Conservation (phyloP, 352 stramenopile genomes). For the Pythium aquatile region DNA sequence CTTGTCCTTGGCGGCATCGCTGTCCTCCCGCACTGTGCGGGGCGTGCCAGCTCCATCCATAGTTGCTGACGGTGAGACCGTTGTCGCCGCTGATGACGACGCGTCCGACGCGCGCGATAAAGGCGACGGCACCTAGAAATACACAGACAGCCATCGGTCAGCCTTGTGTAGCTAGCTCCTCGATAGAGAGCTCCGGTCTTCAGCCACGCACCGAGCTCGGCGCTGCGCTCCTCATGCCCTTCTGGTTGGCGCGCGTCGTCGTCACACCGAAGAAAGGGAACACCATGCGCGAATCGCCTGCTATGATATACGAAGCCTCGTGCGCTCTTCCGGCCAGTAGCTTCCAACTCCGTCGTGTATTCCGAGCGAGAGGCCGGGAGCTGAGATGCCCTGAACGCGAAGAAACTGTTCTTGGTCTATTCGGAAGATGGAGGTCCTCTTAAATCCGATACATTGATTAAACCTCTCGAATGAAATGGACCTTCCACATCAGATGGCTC, state of each 20-base stretch:
- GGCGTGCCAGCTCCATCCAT: background rate
- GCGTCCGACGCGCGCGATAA: slow-evolving; percentile 7
- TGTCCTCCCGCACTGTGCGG: background rate
- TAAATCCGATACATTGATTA: background rate
- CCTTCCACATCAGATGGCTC: background rate
- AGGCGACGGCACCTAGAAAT: slow-evolving; percentile 12
- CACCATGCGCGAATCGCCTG: slow-evolving; percentile 11
- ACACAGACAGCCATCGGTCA: background rate
- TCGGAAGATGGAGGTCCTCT: background rate
- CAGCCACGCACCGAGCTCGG: slow-evolving; percentile 9
- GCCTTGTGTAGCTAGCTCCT: background rate
- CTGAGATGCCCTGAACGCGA: slow-evolving; percentile 1
- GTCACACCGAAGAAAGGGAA: slow-evolving; percentile 27
- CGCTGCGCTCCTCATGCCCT: slow-evolving; percentile 5
- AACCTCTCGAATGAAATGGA: background rate
- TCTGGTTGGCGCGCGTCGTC: slow-evolving; percentile 11
- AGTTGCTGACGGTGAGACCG: background rate
- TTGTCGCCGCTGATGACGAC: slow-evolving; percentile 4
- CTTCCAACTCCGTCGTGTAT: background rate
- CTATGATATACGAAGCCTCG: background rate
- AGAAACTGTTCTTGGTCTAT: background rate
- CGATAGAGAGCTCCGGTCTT: background rate
- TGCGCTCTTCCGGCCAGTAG: slow-evolving; percentile 6
- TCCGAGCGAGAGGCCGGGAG: background rate
- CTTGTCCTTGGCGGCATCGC: slow-evolving; percentile 18